phyloP scores from a whole-genome alignment of 345 rosid species.

The Passiflora organensis region DNA sequence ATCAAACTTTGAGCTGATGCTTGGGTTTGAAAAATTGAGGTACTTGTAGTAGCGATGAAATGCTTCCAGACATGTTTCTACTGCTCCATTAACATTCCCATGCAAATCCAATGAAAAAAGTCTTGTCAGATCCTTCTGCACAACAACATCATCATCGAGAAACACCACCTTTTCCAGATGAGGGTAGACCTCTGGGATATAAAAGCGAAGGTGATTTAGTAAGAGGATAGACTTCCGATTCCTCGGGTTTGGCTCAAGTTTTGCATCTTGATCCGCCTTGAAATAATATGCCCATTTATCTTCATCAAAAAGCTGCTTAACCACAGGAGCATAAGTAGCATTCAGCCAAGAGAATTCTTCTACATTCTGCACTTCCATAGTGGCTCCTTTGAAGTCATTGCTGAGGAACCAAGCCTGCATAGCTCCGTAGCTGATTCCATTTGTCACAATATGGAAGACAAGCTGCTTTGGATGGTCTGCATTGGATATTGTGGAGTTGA shows the following conservation, averaged over 20 bases:
- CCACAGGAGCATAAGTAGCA: slow-evolving; percentile 67
- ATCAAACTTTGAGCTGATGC: slow-evolving; percentile 90
- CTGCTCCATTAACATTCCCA: slow-evolving; percentile 95
- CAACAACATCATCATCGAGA: slow-evolving; percentile 92
- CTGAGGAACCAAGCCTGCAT: slow-evolving; percentile 56
- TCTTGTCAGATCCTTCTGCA: slow-evolving; percentile 87
- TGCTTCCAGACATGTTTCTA: slow-evolving; percentile 96
- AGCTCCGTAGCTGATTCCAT: slow-evolving; percentile 40
- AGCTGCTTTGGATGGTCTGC: slow-evolving; percentile 86
- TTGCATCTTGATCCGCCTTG: slow-evolving; percentile 42
- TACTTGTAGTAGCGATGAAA: slow-evolving; percentile 94
- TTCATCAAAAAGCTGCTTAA: slow-evolving; percentile 47
- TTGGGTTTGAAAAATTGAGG: slow-evolving; percentile 84
- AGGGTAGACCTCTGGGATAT: slow-evolving; percentile 90
- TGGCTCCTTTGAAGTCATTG: slow-evolving; percentile 76
- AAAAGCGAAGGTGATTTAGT: slow-evolving; percentile 88
- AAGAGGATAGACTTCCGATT: slow-evolving; percentile 62
- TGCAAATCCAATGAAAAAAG: slow-evolving; percentile 90
- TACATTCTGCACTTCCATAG: slow-evolving; percentile 68
- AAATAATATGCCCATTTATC: slow-evolving; percentile 49
- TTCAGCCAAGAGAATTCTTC: slow-evolving; percentile 83
- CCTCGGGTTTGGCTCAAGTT: slow-evolving; percentile 54
- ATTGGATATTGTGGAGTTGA: slow-evolving; percentile 78
- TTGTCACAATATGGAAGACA: slow-evolving; percentile 53
- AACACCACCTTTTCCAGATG: slow-evolving; percentile 85